Evolutionary conservation across 148 eudicot species (phyloP), one percentile per base, ranked within the genome.

Genomic region (Amaranthus palmeri): DNA sequence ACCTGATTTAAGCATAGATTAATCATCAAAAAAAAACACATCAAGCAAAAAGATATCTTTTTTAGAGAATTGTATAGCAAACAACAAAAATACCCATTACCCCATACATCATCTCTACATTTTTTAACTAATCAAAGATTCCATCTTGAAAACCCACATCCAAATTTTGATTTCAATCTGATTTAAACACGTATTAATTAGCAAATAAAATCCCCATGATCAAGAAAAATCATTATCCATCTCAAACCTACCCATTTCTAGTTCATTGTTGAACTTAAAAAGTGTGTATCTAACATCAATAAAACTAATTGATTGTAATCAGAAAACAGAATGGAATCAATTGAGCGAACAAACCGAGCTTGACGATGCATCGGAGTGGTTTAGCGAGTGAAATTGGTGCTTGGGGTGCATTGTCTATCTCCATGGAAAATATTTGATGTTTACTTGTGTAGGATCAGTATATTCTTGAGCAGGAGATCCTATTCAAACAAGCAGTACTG

Each of bases 331-430:
- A 59, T 58, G 45, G 65, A 25, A 10, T 11, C 50, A 50, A 42
- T 41, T 4, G 4, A 65, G 42, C 65, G 17, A 4, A 70, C 82
- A 56, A 64, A 90, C 96, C 96, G 44, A 90, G 83, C 74, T 90
- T 90, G 80, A 90, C 88, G 74, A 90, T 90, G 85, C 92, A 90
- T 15, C 92, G 88, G 57, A 86, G 72, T 58, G 83, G 84, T 68
- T 82, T 85, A 43, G 25, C 48, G 70, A 74, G 76, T 11, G 74
- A 60, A 25, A 65, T 51, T 43, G 49, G 61, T 25, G 69, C 15
- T 66, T 77, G 36, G 36, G 36, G 36, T 25, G 36, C 36, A 25
- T 25, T 25, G 36, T 25, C 36, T 25, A 0, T 71, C 61, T 69
- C 78, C 75, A 74, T 66, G 11, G 50, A 54, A 54, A 11, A 14